Percentiles rank a stretch among this genome's conserved stretches.
These are phyloP conservation scores for Thelonectria rubi DNA, from an alignment of 2,329 filamentous ascomycete genomes.

Conservation along the genomic window DNA sequence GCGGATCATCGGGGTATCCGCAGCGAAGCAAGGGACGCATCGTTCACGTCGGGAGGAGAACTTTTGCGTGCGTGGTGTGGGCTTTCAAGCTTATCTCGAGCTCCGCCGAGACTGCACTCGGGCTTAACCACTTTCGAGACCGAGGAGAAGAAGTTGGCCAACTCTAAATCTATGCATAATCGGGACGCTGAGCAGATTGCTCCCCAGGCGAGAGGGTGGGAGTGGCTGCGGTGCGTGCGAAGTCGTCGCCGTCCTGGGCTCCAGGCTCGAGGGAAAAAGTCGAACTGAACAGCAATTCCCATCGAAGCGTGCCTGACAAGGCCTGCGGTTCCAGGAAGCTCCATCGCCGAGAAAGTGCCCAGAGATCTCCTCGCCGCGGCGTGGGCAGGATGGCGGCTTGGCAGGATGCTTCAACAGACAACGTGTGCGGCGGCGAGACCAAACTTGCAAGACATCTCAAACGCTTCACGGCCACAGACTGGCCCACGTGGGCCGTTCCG, in stretches of 20 bases:
- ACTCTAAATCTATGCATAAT: constrained; percentile 23
- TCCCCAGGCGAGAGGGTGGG: no score
- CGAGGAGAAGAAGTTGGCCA: constrained; percentile 1
- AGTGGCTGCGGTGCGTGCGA: no score
- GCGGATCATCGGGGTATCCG: neutral
- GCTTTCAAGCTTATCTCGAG: constrained; percentile 20
- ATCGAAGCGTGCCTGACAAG: neutral
- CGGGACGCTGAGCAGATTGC: neutral
- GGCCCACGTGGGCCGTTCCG: neutral
- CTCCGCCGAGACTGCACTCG: constrained; percentile 3
- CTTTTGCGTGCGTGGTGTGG: neutral
- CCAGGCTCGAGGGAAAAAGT: no score
- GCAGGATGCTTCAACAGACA: neutral
- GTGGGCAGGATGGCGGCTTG: neutral
- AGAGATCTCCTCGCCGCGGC: neutral
- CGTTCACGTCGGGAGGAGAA: neutral
- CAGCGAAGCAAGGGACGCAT: neutral
- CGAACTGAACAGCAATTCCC: neutral
- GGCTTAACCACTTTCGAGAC: constrained; percentile 15
- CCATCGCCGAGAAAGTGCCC: constrained; percentile 1
- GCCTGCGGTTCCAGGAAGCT: neutral
- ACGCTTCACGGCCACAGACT: neutral
- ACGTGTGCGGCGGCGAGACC: neutral
- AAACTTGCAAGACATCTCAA: neutral
- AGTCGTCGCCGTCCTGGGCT: no score